These are phyloP conservation scores for Penstemon eatonii DNA, from an alignment of 257 asterid genomes.

Conservation along the genomic window DNA sequence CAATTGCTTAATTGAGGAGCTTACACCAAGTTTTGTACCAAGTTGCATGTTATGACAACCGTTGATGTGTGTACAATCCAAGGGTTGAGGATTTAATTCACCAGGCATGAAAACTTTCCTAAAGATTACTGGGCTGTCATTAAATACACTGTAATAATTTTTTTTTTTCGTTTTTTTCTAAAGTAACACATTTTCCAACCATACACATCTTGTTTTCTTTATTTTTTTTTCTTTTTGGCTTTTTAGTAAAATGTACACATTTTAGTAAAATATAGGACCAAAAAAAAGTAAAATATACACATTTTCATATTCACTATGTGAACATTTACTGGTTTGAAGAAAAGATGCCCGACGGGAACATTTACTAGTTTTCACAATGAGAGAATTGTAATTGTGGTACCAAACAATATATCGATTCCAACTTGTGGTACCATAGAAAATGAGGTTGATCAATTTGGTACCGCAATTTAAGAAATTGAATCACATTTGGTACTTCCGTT, in stretches of 20 bases:
- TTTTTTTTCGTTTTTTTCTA: constrained; percentile 12
- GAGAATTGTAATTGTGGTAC: too few relatives aligned
- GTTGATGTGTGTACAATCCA: constrained; percentile 47
- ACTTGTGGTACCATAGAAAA: too few relatives aligned
- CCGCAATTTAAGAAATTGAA: too few relatives aligned
- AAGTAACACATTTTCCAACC: constrained; percentile 21
- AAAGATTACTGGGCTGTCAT: constrained; percentile 41
- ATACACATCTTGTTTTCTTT: neutral
- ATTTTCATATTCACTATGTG: neutral
- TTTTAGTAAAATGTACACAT: neutral
- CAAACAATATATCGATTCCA: too few relatives aligned
- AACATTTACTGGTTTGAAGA: neutral
- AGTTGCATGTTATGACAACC: constrained; percentile 42
- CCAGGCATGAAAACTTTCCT: constrained; percentile 12
- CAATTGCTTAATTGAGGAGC: constrained; percentile 24
- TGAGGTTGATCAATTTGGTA: too few relatives aligned
- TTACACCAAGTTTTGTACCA: constrained; percentile 27
- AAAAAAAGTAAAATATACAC: neutral
- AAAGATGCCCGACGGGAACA: neutral
- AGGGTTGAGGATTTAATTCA: constrained; percentile 36
- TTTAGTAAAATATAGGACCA: neutral
- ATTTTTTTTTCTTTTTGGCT: neutral
- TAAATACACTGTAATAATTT: constrained; percentile 28
- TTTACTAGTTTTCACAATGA: neutral
- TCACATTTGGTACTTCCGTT: too few relatives aligned